Percentiles rank a stretch among this genome's conserved stretches.
These are phyloP conservation scores for Cinnamomum micranthum DNA, from an alignment of 164 flowering plant species.

Conservation along the genomic window DNA sequence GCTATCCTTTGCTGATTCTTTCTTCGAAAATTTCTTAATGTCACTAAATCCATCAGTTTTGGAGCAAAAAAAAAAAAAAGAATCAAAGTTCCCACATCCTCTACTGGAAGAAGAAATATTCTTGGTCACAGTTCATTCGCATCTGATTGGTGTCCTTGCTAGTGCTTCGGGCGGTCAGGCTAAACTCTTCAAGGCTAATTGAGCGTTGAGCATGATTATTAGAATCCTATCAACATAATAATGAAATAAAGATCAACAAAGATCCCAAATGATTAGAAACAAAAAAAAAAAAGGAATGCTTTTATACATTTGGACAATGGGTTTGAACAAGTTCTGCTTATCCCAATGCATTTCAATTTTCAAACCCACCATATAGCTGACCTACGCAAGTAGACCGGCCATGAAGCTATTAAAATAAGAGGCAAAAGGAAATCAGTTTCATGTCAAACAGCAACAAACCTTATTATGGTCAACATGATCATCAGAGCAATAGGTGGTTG, in stretches of 20 bases:
- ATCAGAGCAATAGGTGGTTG: slow-evolving; percentile 11
- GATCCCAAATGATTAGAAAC: no score
- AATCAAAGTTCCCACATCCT: slow-evolving; percentile 19
- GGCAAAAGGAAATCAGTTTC: not conserved
- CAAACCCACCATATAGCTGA: no score
- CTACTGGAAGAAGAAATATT: slow-evolving; percentile 4
- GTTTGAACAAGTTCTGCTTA: no score
- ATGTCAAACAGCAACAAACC: slow-evolving; percentile 29
- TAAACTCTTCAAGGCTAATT: slow-evolving; percentile 11
- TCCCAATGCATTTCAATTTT: no score
- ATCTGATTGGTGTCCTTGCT: not conserved
- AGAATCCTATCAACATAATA: slow-evolving; percentile 22
- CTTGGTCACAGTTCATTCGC: not conserved
- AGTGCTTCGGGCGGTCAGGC: slow-evolving; percentile 22
- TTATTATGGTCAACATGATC: slow-evolving; percentile 21
- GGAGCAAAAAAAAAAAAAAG: slow-evolving; percentile 38
- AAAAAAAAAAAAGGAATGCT: no score
- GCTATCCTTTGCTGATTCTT: slow-evolving; percentile 12
- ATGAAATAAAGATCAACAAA: not conserved
- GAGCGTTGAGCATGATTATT: slow-evolving; percentile 15
- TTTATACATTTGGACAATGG: no score
- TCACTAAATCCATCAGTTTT: slow-evolving; percentile 28
- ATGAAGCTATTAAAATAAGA: not conserved
- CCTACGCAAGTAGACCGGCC: no score
- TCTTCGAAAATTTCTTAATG: slow-evolving; percentile 41